Conservation (phyloP, 257 asterid species). For the Rehmannia glutinosa region DNA sequence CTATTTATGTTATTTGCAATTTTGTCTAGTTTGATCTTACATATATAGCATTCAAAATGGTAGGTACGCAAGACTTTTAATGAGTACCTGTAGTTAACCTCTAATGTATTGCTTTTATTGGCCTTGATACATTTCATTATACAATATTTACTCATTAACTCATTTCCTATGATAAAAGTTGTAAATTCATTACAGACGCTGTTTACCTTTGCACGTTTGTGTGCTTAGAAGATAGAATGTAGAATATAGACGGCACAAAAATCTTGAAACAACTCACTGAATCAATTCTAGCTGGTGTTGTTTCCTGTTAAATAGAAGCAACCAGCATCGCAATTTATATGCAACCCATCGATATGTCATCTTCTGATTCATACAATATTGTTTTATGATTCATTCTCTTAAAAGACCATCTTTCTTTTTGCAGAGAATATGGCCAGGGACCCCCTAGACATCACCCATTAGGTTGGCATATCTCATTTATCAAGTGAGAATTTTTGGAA, state of each 20-base stretch:
- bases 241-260: neutral
- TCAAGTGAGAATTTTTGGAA: slow-evolving; percentile 47
- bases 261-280: slow-evolving; percentile 2
- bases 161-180: neutral
- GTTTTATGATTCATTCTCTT: neutral
- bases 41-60: neutral
- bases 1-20: neutral
- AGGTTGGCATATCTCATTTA: slow-evolving; percentile 82
- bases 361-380: neutral
- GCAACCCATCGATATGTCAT: neutral
- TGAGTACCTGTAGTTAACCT: too few relatives aligned
- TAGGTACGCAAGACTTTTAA: neutral
- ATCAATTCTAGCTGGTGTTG: neutral
- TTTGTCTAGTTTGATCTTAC: neutral
- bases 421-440: slow-evolving; percentile 49
- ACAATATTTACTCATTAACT: neutral
- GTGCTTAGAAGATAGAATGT: slow-evolving; percentile 4
- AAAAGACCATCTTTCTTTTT: neutral
- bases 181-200: neutral
- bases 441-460: slow-evolving; percentile 50
- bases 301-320: neutral
- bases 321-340: neutral
- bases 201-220: neutral
- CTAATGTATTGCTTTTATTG: neutral
- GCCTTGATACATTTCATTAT: neutral